Base-by-base conservation (phyloP, 768 basidiomycete species). In the Pulveroboletus sp. region DNA sequence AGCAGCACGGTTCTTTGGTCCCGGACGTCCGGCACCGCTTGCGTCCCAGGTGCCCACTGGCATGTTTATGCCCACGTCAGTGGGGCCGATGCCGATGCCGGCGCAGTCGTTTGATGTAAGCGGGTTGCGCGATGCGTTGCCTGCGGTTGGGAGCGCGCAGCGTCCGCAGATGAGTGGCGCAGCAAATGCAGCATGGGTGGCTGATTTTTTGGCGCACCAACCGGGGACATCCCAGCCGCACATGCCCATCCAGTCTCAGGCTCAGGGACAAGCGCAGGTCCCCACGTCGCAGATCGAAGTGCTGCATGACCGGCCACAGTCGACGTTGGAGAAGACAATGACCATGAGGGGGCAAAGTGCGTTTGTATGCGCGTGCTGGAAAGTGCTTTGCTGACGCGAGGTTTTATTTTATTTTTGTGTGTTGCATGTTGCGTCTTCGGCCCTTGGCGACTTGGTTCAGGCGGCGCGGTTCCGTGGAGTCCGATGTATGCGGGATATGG, bases 1-100 rank as follows among this genome's bases (percentile, higher is more conserved):
- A 59, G 87, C 84, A 5, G 74, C 83, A 14, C 78, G 72, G 35
- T 91, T 92, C 72, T 89, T 90, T 63, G 71, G 75, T 31, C 49
- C 59, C 27, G 53, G 53, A 14, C 50, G 51, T 29, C 65, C 57
- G 54, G 66, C 50, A n/a, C 59, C 50, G 48, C 72, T 74, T 19
- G 33, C 35, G 8, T 31, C 47, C 19, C 53, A 56, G 43, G 38
- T 54, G 11, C 32, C 51, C 13, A 17, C n/a, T n/a, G n/a, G n/a
- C n/a, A n/a, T n/a, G n/a, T n/a, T n/a, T n/a, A n/a, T n/a, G n/a
- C n/a, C n/a, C n/a, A n/a, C n/a, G n/a, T n/a, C n/a, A n/a, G n/a
- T 32, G 33, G 9, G 45, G 27, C 42, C 43, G 27, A 55, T 73
- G 27, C 39, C 71, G n/a, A 49, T 67, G 1, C 69, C 54, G 24